Evolutionary conservation across 2,329 filamentous ascomycete species (phyloP), one percentile per base, ranked within the genome.

Genomic region (Beauveria bassiana): DNA sequence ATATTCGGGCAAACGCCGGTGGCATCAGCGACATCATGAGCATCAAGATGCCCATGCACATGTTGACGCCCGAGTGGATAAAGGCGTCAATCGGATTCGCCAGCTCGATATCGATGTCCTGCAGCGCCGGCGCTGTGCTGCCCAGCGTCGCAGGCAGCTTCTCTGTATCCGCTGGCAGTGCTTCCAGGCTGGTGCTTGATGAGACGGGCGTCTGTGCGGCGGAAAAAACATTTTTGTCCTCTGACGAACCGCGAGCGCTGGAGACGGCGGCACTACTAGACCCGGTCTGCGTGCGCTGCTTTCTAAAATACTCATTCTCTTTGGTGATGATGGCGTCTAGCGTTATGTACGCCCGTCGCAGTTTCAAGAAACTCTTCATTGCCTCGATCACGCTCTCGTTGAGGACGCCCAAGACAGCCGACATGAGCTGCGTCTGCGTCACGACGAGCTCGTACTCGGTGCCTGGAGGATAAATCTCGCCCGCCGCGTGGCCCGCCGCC

Each of bases 331-430:
- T 90, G 10, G 81, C 81, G 68, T 96, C 89, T 3, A 99, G 79
- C 0, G 91, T 88, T 45, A 91, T 78, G 69, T 90, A 98, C 0
- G 93, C 93, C 72, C 96, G 96, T 64, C 93, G 83, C 67, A 98
- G 75, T 74, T 95, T 96, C 71, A 96, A 96, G 70, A 98, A 98
- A 6, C 91, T 91, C 74, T 88, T 91, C 72, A 98, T 84, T 18
- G 87, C 91, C 72, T 98, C 95, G 0, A 93, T 93, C 68, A 98
- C 76, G 71, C 90, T 96, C 77, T 98, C 95, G 66, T 96, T 96
- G 68, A 98, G 77, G 18, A 98, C 90, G 0, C 86, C 91, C 0
- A 97, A 86, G 1, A 99, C 88, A 0, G 93, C 93, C 61, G 85
- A 84, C 88, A 97, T 96, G 65, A 97, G 80, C 73, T 96, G 91